Base-by-base conservation (phyloP, 2,329 filamentous ascomycete genomes). In the Phialemoniopsis sp. region DNA sequence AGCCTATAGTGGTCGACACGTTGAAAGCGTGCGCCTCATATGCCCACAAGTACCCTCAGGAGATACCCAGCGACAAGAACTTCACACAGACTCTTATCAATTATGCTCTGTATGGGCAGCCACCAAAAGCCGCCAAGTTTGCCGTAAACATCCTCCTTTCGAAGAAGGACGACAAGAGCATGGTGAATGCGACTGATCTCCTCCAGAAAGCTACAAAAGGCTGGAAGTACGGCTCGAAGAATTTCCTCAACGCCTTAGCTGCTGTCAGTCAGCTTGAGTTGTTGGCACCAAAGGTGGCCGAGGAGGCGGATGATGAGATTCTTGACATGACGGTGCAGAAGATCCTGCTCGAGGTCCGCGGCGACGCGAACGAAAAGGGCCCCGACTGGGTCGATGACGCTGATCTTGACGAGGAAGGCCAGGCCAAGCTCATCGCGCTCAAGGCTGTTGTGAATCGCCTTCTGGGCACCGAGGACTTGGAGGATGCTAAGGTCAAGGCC, bases 11-110 rank as follows among this genome's bases (percentile, higher is more conserved):
- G n/a, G 87, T 93, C 12, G 88, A 96, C 53, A 91, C 91, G 3
- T 72, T 98, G 42, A 96, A 95, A 58, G 91, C 94, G 3, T 96
- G 93, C 58, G 87, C 91, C 9, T 89, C 87, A 3, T 98, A 95
- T 58, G 87, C 90, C 2, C 85, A 84, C 54, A 89, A 85, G 51
- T 91, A 94, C 50, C 83, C 91, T 0, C 74, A 82, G 10, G 90
- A 97, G 44, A 78, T 98, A 38, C 87, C 87, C 1, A 78, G 80
- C 43, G 87, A 95, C 45, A 80, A 84, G 40, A 87, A 86, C 48
- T 91, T 97, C 52, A 72, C 81, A 26, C 82, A 93, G 53, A 84
- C 89, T 2, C 75, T 98, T 58, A 80, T 85, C 44, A 84, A 79
- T 51, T 97, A 93, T 59, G 87, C 90, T 2, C 73, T 91, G 15